Evolutionary conservation across 129 eudicot genomes (phyloP).

Genomic region (Daucus carota): DH1_v3.0 NC_030386.2:26435501-26436000

Average conservation of each 20-base stretch:
- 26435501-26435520: constrained; percentile 67
- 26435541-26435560: constrained; percentile 65
- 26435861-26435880: constrained; percentile 67
- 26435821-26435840: constrained; percentile 42
- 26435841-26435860: constrained; percentile 56
- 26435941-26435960: constrained; percentile 92
- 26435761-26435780: constrained; percentile 78
- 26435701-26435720: constrained; percentile 56
- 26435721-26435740: constrained; percentile 98
- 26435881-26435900: constrained; percentile 71
- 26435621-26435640: constrained; percentile 83
- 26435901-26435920: constrained; percentile 82
- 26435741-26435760: constrained; percentile 85
- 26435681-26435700: constrained; percentile 94
- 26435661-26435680: constrained; percentile 79
- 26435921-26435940: constrained; percentile 82
- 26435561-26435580: constrained; percentile 71
- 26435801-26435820: constrained; percentile 86
- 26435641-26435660: constrained; percentile 82
- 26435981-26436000: constrained; percentile 85
- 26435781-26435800: constrained; percentile 90
- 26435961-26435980: constrained; percentile 66
- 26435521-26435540: constrained; percentile 85
- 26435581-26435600: constrained; percentile 90
- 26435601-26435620: constrained; percentile 67